A percentile compares a stretch with the other conserved stretches of the same genome.
Evolutionary conservation across 1,284 basidiomycete species (phyloP).

Genomic region (Salmacisia buchloeana): DNA sequence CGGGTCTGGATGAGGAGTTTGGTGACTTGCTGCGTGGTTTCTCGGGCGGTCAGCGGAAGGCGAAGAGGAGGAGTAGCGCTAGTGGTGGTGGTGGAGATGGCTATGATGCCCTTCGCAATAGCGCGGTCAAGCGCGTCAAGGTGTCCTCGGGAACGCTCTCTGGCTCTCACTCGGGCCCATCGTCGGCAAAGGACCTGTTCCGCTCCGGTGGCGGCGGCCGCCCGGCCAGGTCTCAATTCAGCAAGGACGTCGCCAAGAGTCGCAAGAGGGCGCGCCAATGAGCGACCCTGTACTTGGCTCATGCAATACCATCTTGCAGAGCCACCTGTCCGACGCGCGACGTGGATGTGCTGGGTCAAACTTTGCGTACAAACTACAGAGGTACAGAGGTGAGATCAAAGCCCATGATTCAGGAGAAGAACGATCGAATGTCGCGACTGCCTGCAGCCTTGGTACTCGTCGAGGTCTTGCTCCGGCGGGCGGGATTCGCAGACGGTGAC

Average conservation of each 20-base stretch:
- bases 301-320: too few species aligned
- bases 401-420: not conserved
- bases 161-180: not conserved
- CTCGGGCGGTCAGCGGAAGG: not conserved
- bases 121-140: not conserved
- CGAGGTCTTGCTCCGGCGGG: too few species aligned
- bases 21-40: conserved; percentile 40
- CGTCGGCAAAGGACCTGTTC: not conserved
- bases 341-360: too few species aligned
- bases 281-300: too few species aligned
- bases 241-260: not conserved
- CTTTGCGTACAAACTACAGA: not conserved
- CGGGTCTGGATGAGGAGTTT: conserved; percentile 48
- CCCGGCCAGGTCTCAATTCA: not conserved
- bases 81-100: not conserved
- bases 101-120: not conserved
- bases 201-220: not conserved
- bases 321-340: too few species aligned
- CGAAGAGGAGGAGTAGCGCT: not conserved
- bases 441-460: not conserved
- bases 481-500: too few species aligned
- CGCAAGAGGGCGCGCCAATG: not conserved
- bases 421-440: conserved; percentile 3
- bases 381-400: too few species aligned
- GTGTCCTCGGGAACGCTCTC: not conserved